Percentiles rank a stretch among this genome's conserved stretches.
These are phyloP conservation scores for Flammula alnicola DNA, from an alignment of 1,284 basidiomycete species.

Conservation along the genomic window DNA sequence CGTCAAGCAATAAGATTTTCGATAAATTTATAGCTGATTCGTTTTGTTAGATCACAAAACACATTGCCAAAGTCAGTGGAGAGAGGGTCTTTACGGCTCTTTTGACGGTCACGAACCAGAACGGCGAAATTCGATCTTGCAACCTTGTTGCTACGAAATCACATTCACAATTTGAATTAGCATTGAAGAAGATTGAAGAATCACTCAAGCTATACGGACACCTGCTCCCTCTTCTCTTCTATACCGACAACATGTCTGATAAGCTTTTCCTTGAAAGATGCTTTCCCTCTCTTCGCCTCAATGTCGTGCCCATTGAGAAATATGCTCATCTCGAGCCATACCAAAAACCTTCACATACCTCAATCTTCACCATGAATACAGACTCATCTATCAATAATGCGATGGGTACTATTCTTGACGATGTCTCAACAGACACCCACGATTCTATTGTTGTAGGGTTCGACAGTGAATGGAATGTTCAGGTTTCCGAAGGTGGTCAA, in stretches of 20 bases:
- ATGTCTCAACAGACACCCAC: not conserved
- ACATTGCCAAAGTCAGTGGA: constrained; percentile 28
- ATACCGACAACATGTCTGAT: constrained; percentile 31
- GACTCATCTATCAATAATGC: not conserved
- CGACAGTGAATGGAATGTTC: not conserved
- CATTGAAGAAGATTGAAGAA: constrained; percentile 21
- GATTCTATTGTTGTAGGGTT: not conserved
- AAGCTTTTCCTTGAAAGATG: constrained; percentile 28
- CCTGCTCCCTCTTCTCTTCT: constrained; percentile 22
- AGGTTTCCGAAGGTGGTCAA: not conserved
- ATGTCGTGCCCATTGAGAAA: constrained; percentile 17
- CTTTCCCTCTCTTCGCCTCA: constrained; percentile 26
- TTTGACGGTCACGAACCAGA: constrained; percentile 31
- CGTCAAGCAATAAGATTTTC: constrained; percentile 17
- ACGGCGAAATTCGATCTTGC: constrained; percentile 30
- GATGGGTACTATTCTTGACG: not conserved
- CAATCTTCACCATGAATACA: not conserved
- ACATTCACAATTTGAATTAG: constrained; percentile 29
- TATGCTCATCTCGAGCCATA: constrained; percentile 12
- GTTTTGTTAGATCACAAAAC: constrained; percentile 30
- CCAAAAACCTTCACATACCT: constrained; percentile 9
- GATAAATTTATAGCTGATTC: not conserved
- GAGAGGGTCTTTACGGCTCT: constrained; percentile 28
- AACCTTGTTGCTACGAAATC: too few species aligned
- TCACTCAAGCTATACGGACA: constrained; percentile 28